Percentiles rank a stretch among this genome's conserved stretches.
These are phyloP conservation scores for Diaporthe sp. DNA, from an alignment of 2,329 filamentous ascomycete species.

Conservation along the genomic window DNA sequence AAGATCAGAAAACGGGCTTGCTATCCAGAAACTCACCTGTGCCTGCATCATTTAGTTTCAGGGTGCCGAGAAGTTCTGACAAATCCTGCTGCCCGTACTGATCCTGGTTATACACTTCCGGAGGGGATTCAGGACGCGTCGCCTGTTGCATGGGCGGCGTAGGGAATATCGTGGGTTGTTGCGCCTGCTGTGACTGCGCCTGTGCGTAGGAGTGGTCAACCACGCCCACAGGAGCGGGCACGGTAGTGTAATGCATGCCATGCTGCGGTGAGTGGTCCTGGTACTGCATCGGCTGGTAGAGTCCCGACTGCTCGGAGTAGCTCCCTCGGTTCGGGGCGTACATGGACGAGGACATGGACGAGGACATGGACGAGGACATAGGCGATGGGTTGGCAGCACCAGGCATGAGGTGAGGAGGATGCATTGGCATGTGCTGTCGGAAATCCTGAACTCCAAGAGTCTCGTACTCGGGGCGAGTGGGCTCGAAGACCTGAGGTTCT, in stretches of 20 bases:
- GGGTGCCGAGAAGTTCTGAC: slow-evolving; percentile 83
- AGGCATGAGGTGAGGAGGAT: slow-evolving; percentile 58
- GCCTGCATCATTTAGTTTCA: slow-evolving; percentile 89
- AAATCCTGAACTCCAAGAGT: slow-evolving; percentile 58
- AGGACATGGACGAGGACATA: slow-evolving; percentile 53
- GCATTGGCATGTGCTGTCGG: slow-evolving; percentile 66
- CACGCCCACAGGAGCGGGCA: slow-evolving; percentile 62
- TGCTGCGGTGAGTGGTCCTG: slow-evolving; percentile 60
- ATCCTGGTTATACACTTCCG: slow-evolving; percentile 70
- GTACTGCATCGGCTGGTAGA: slow-evolving; percentile 65
- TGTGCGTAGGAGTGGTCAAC: slow-evolving; percentile 65
- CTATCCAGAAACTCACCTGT: slow-evolving; percentile 72
- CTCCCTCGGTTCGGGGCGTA: slow-evolving; percentile 61
- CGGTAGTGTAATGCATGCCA: slow-evolving; percentile 66
- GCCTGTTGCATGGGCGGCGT: slow-evolving; percentile 64
- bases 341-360: slow-evolving; percentile 56
- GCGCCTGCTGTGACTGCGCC: slow-evolving; percentile 43
- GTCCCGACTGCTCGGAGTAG: slow-evolving; percentile 61
- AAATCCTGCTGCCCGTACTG: slow-evolving; percentile 79
- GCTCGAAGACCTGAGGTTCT: slow-evolving; percentile 59
- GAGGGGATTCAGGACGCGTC: slow-evolving; percentile 57
- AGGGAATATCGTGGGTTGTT: slow-evolving; percentile 63
- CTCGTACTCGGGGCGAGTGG: slow-evolving; percentile 59
- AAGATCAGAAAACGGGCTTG: neutral
- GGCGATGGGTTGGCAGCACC: slow-evolving; percentile 44